These are phyloP conservation scores for Breviolum minutum DNA, from an alignment of 73 alveolate genomes.

Conservation along the genomic window DNA sequence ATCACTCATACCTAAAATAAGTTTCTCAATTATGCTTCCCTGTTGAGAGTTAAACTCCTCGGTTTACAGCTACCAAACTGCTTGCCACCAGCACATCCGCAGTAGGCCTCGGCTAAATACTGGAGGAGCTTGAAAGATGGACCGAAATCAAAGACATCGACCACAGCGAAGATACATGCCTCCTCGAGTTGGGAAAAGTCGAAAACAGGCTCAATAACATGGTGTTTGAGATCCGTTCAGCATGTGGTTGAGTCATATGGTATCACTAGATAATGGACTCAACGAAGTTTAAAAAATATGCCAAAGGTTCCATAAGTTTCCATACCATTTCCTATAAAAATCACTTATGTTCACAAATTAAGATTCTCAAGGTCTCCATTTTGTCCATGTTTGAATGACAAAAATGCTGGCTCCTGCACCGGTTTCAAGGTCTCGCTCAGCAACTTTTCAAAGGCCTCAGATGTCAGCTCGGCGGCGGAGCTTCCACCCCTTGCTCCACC, in stretches of 20 bases:
- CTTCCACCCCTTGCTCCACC: slow-evolving; percentile 2
- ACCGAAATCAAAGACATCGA: slow-evolving; percentile 85
- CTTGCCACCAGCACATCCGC: too few relatives aligned
- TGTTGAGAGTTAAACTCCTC: too few relatives aligned
- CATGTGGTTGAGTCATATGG: background rate
- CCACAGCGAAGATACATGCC: slow-evolving; percentile 75
- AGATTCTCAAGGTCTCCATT: background rate
- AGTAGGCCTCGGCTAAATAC: background rate
- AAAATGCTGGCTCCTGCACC: background rate
- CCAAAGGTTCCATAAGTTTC: too few relatives aligned
- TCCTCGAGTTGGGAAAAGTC: background rate
- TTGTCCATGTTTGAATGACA: background rate
- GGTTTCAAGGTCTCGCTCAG: slow-evolving; percentile 30
- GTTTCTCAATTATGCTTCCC: too few relatives aligned
- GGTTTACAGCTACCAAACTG: too few relatives aligned
- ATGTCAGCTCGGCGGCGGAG: slow-evolving; percentile 12
- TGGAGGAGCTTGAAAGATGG: slow-evolving; percentile 51
- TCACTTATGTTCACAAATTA: too few relatives aligned
- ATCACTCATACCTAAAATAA: too few relatives aligned
- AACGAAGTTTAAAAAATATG: too few relatives aligned
- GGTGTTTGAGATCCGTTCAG: background rate
- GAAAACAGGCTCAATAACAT: background rate
- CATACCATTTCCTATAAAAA: too few relatives aligned
- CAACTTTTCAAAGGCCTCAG: slow-evolving; percentile 44
- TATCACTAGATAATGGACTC: too few relatives aligned